These are phyloP conservation scores for Cetradonia linearis DNA, from an alignment of 495 filamentous ascomycete genomes.

Conservation along the genomic window DNA sequence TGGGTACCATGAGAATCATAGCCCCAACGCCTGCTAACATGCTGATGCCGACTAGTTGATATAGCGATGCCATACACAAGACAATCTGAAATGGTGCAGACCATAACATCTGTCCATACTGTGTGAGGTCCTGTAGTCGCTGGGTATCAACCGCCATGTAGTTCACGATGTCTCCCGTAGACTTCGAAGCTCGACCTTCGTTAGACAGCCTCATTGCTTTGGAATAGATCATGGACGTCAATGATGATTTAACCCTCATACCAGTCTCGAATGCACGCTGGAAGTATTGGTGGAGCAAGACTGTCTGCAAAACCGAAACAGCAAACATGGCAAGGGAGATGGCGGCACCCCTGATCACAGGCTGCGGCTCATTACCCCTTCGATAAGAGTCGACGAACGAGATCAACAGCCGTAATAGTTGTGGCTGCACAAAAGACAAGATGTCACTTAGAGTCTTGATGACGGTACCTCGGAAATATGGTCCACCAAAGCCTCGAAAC, in stretches of 20 bases:
- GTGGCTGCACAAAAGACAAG: conserved; percentile 82
- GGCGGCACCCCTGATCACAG: conserved; percentile 69
- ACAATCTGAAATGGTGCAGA: conserved; percentile 94
- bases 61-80: conserved; percentile 90
- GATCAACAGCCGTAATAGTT: conserved; percentile 78
- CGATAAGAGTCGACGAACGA: conserved; percentile 75
- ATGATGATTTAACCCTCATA: conserved; percentile 84
- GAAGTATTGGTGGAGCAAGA: conserved; percentile 86
- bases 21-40: conserved; percentile 95
- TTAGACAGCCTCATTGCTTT: conserved; percentile 87
- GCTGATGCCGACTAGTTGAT: conserved; percentile 82
- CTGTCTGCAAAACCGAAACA: conserved; percentile 74
- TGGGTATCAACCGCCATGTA: conserved; percentile 98
- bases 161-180: conserved; percentile 97
- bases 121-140: conserved; percentile 84
- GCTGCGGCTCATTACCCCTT: conserved; percentile 48
- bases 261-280: conserved; percentile 88
- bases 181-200: conserved; percentile 81
- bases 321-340: conserved; percentile 91
- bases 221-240: conserved; percentile 84
- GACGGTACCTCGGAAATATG: conserved; percentile 66
- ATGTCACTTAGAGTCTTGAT: conserved; percentile 82
- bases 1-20: conserved; percentile 95
- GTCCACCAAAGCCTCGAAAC: conserved; percentile 71
- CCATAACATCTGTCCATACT: conserved; percentile 90